Base-by-base conservation (phyloP, 2,329 filamentous ascomycete species). In the Penicillium sp. region DNA sequence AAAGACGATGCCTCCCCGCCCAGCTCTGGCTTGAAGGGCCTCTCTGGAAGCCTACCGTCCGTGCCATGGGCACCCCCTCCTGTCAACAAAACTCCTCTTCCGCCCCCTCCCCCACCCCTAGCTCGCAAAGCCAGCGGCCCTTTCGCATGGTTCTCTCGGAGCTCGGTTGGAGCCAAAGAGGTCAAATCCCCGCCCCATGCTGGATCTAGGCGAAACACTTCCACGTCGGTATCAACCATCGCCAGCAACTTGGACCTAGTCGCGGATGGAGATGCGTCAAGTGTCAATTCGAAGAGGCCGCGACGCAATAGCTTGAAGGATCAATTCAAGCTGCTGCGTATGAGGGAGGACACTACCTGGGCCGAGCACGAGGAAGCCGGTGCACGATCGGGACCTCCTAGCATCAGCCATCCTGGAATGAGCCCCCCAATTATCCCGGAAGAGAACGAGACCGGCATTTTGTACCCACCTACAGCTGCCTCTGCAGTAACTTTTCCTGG, bases 121-220 rank as follows among this genome's bases (percentile, higher is more conserved):
- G 67, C 78, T 64, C 83, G 92, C 69, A 96, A 95, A 73, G 84
- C 96, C 54, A 93, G 91, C 9, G 91, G 91, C 65, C 91, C 90
- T n/a, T 96, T 96, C 67, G 86, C 91, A 39, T 93, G 91, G 88
- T 83, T 96, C 39, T 91, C 91, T 31, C 82, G 91, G 64, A 88
- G 83, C 72, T 85, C 86, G 25, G 76, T 74, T 27, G 74, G 75
- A 11, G 81, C 82, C 35, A 84, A 82, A 70, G 85, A 83, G 52
- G 72, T 79, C 43, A 82, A 85, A 51, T 83, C 86, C 6, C 83
- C 88, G 19, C 69, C 82, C 59, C 77, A 83, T 31, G 62, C 69
- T 33, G 64, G 72, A 26, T 76, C 76, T 42, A 79, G 88, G 65
- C 83, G 91, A 70, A 91, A 93, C 69, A 96, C 92, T 1, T 86